These are phyloP conservation scores for Carex littledalei DNA, from an alignment of 176 grass and related monocot species.

Conservation along the genomic window DNA sequence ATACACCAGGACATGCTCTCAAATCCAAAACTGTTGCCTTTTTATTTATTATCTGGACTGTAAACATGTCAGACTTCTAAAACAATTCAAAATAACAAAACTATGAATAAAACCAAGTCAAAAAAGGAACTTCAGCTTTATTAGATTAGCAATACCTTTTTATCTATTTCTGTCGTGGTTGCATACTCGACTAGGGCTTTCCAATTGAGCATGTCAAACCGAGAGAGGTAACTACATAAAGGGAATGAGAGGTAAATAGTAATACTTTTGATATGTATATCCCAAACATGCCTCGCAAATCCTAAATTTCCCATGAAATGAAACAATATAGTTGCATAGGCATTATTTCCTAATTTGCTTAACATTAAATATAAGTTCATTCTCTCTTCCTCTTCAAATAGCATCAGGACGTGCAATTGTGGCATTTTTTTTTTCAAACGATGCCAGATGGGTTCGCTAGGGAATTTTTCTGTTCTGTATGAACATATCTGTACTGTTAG, in stretches of 20 bases:
- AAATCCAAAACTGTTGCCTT: constrained; percentile 61
- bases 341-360: neutral
- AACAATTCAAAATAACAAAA: constrained; percentile 16
- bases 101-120: neutral
- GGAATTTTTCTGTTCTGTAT: neutral
- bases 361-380: neutral
- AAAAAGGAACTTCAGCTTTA: constrained; percentile 20
- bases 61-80: constrained; percentile 89
- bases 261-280: neutral
- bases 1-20: constrained; percentile 49
- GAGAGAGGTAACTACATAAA: constrained; percentile 60
- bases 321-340: neutral
- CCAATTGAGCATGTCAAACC: constrained; percentile 77
- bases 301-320: neutral
- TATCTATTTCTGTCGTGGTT: constrained; percentile 38
- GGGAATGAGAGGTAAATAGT: neutral
- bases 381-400: neutral
- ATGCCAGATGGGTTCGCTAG: neutral
- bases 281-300: neutral
- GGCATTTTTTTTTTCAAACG: neutral
- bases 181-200: constrained; percentile 75
- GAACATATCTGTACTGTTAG: neutral
- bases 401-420: neutral
- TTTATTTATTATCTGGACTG: constrained; percentile 96
- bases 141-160: constrained; percentile 62